Evolutionary conservation across 345 rosid genomes (phyloP), one percentile per base, ranked within the genome.

Genomic region (Eucalyptus shirleyi): DNA sequence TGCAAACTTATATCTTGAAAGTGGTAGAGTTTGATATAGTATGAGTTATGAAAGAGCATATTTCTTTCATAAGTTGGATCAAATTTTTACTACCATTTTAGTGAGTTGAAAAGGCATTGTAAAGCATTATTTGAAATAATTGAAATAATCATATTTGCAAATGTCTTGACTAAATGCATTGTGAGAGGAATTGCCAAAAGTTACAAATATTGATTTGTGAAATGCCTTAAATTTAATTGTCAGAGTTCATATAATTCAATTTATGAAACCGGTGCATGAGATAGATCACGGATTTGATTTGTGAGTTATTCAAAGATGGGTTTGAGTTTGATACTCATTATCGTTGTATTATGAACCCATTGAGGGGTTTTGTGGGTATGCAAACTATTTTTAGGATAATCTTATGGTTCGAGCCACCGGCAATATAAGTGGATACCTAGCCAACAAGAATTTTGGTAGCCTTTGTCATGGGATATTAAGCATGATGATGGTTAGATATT

Each of bases 391-490:
- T 23, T 1, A 55, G 12, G 60, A 55, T 23, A 55, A 21, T 21
- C 28, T 55, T 55, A 55, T 55, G 60, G 12, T 8, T 55, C 12
- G 5, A 55, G 60, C 28, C 12, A 23, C 3, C 0, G 1, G 0
- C 3, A 24, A 24, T 23, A 56, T 24, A 56, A 56, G 30, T 24
- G 14, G 13, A 56, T 14, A 9, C 14, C 14, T 24, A 56, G 13
- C 9, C 6, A 56, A 56, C 30, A 56, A 24, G 30, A 67, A 32
- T 67, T 23, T n/a, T 16, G 40, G 23, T 32, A 17, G 80, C 10
- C 40, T 67, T 67, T 67, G 23, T 67, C 40, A 56, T 9, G 40
- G 11, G 21, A 34, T 0, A 5, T 67, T 67, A n/a, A 67, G 40
- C 6, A 1, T 4, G 12, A 8, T 18, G 12, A 18, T 32, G 40